Evolutionary conservation across 2,329 filamentous ascomycete genomes (phyloP), one percentile per base, ranked within the genome.

Genomic region (Colletotrichum cereale): DNA sequence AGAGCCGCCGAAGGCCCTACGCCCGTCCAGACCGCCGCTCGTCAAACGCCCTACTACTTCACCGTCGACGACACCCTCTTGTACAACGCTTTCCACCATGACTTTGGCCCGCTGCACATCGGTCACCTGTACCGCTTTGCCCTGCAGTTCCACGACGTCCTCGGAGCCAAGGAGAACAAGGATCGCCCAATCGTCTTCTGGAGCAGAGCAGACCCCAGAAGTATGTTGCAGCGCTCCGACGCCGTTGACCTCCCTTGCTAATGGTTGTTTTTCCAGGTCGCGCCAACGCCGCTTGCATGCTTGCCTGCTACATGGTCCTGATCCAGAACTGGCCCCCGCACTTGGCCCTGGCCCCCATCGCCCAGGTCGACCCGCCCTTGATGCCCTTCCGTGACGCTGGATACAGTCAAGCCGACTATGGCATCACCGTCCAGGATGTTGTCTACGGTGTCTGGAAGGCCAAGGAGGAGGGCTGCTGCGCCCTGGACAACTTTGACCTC

Each of bases 321-420:
- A 97, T 99, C 77, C 96, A 99, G 84, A 94, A 93, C 52, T 99
- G 96, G 96, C 94, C 96, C 57, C 96, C 96, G 63, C 96, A 99
- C 85, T 86, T 98, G 77, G 96, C 96, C 42, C 89, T 99, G 52
- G 96, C 96, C 16, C 96, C 96, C 18, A 97, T 99, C 79, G 94
- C 96, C 8, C 96, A 99, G 84, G 93, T 97, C 78, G 96, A 99
- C 79, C 96, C 96, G 55, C 96, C 96, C 31, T 89, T 97, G 86
- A 99, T 99, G 96, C 96, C 96, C 14, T 99, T 99, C 88, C 91
- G 96, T 74, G 96, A 99, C 81, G 96, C 96, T 71, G 96, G 96
- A 66, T 99, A 99, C 86, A 98, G 95, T 82, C 96, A 98, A 83
- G 96, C 96, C 72, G 96, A 99, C 82, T 99, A 97, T 79, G 92